phyloP scores from a whole-genome alignment of 257 asterid species.

The Phtheirospermum japonicum region DNA sequence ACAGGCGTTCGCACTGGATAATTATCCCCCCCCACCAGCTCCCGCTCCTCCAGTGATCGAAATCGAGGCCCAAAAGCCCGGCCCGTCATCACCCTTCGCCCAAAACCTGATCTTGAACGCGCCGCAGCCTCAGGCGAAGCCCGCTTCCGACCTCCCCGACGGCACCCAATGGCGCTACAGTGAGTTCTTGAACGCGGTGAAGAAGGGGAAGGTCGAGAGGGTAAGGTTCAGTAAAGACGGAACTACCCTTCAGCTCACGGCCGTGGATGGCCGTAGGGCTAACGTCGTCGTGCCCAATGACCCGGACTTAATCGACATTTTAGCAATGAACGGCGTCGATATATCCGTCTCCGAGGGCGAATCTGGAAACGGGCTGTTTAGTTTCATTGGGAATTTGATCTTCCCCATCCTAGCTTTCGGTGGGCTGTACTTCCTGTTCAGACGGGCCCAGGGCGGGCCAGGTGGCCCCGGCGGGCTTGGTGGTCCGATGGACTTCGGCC shows the following conservation, averaged over 20 bases:
- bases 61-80: constrained; percentile 44
- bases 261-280: constrained; percentile 70
- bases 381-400: constrained; percentile 53
- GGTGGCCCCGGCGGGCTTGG: constrained; percentile 84
- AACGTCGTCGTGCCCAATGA: constrained; percentile 64
- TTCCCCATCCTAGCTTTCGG: constrained; percentile 62
- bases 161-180: constrained; percentile 73
- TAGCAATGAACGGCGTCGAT: constrained; percentile 78
- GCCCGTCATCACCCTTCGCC: constrained; percentile 43
- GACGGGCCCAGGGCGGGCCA: constrained; percentile 70
- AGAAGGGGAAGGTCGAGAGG: constrained; percentile 73
- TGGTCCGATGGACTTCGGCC: constrained; percentile 81
- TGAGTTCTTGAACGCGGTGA: constrained; percentile 67
- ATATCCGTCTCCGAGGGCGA: constrained; percentile 77
- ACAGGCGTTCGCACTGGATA: constrained; percentile 51
- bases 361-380: constrained; percentile 56
- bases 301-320: constrained; percentile 66
- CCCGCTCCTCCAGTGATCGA: constrained; percentile 41
- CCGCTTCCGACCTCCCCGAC: constrained; percentile 55
- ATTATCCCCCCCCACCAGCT: constrained; percentile 30
- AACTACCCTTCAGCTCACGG: constrained; percentile 60
- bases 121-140: constrained; percentile 50
- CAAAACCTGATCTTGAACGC: constrained; percentile 52
- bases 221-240: constrained; percentile 75
- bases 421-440: constrained; percentile 58